Evolutionary conservation across 306 rosid genomes (phyloP), one percentile per base, ranked within the genome.

Genomic region (Potentilla sterilis): DNA sequence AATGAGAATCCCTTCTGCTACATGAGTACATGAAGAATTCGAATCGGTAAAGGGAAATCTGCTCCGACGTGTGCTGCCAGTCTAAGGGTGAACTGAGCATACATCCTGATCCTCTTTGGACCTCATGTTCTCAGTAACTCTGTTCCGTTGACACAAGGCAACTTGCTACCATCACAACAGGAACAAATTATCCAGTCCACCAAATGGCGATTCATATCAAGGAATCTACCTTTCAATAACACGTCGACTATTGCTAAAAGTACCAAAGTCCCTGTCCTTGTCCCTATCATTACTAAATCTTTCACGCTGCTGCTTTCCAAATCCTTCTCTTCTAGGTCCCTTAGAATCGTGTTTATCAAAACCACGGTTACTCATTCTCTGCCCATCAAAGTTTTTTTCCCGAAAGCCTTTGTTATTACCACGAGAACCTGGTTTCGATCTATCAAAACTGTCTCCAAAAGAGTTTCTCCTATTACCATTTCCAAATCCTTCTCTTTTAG

Each of bases 211-310:
- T 43, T 59, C 6, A 9, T 2, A 16, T 10, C 69, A 61, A 28
- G 28, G 69, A 38, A 74, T 74, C 88, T 86, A 92, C 82, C 98
- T 87, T 85, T 90, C 92, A 71, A 95, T 86, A 52, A 90, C 92
- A 12, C 97, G 93, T 78, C 93, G 81, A 42, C 91, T 89, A 84
- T 95, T 95, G 85, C 41, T 86, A 65, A 85, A 95, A 19, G 82
- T 89, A 28, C 82, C 86, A 71, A 16, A 67, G 72, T 78, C 89
- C 35, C 74, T 46, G 59, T 77, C 88, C 74, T 38, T 81, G 76
- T 77, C 86, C 81, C 62, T 65, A 54, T 80, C 71, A 75, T 81
- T 85, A 67, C 78, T 73, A 59, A 49, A 63, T 72, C 71, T 75
- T 67, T 79, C 83, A 11, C 67, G 69, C 47, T 69, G 86, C 41